Conservation (phyloP, 371 early-diverging fungal species). For the Lichtheimia ramosa region DNA sequence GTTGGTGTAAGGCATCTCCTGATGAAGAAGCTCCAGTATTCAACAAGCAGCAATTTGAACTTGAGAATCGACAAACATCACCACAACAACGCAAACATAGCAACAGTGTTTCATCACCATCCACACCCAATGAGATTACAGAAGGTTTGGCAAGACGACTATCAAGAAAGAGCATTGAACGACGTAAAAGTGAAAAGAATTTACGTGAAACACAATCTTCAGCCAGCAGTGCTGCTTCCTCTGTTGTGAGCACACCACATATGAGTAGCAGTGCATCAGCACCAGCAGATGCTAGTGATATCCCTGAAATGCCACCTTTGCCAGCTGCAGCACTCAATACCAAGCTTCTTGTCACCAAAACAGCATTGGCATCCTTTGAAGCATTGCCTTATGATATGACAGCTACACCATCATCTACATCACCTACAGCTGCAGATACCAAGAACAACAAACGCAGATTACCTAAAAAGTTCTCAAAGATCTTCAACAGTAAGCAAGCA, state of each 20-base stretch:
- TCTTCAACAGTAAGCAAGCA: slow-evolving; percentile 1
- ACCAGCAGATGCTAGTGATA: not conserved
- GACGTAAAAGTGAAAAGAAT: slow-evolving; percentile 25
- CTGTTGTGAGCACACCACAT: slow-evolving; percentile 10
- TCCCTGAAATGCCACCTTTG: slow-evolving; percentile 14
- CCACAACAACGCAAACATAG: not conserved
- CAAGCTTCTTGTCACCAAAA: not conserved
- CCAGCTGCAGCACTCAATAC: slow-evolving; percentile 1
- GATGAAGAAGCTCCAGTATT: slow-evolving; percentile 12
- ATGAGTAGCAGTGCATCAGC: not conserved
- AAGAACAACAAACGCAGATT: slow-evolving; percentile 8
- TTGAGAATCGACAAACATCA: not conserved
- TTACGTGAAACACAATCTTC: slow-evolving; percentile 11
- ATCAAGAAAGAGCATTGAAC: slow-evolving; percentile 27
- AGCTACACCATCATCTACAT: not conserved
- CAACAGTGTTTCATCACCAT: not conserved
- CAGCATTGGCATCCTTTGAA: slow-evolving; percentile 18
- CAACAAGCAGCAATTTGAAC: not conserved
- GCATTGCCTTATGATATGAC: slow-evolving; percentile 43
- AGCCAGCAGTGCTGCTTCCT: slow-evolving; percentile 6
- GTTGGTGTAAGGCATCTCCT: slow-evolving; percentile 33
- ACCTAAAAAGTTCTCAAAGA: slow-evolving; percentile 15
- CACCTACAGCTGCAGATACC: not conserved
- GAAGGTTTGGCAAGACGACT: slow-evolving; percentile 21
- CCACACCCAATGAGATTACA: not conserved